Conservation (phyloP, 495 filamentous ascomycete species). For the Penicillium mononematosum region DNA sequence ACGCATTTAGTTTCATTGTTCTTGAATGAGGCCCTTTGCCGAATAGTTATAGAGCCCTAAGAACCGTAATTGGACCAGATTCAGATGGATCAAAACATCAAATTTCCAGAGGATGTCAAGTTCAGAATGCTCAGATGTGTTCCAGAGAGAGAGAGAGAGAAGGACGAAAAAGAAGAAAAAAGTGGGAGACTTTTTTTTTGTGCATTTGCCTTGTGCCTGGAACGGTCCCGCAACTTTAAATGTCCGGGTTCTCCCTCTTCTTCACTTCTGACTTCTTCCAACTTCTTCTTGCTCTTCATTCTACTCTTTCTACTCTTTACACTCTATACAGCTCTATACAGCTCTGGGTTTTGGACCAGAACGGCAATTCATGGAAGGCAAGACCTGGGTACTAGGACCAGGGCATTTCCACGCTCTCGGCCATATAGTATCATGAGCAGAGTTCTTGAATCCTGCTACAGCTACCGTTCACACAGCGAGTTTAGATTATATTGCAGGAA, state of each 20-base stretch:
- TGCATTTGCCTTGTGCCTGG: too few species aligned
- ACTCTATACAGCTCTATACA: too few species aligned
- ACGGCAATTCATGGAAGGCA: too few species aligned
- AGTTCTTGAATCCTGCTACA: neutral
- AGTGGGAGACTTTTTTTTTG: neutral
- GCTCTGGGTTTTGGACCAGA: neutral
- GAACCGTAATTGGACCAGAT: neutral
- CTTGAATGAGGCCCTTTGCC: neutral
- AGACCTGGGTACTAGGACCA: neutral
- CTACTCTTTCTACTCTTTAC: neutral
- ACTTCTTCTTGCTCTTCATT: neutral
- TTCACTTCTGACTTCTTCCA: neutral
- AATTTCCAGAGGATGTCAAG: neutral
- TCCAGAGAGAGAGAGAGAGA: neutral
- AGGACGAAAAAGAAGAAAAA: neutral
- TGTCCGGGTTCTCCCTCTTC: neutral
- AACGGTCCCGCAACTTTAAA: neutral
- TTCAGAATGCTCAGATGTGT: neutral
- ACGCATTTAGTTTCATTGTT: neutral
- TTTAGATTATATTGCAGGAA: neutral
- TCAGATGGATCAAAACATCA: neutral
- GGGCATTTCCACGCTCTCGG: neutral
- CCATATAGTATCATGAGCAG: neutral
- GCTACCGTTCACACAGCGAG: too few species aligned
- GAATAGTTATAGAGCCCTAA: neutral